Conservation (phyloP, 1,139 yeast species). For the Suhomyces wounanorum region DNA sequence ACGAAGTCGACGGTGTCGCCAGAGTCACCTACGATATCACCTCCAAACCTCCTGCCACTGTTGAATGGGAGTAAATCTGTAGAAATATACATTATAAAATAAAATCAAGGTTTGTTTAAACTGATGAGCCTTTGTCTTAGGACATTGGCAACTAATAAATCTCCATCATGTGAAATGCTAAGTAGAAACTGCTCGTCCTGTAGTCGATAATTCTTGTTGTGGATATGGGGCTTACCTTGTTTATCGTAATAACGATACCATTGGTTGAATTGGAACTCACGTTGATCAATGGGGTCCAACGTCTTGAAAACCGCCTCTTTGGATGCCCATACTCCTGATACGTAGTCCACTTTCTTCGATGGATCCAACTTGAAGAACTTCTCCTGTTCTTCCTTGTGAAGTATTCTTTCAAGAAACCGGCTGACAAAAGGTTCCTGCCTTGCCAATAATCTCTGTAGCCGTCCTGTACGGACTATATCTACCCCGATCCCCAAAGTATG, state of each 20-base stretch:
- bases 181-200: slow-evolving; percentile 51
- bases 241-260: slow-evolving; percentile 56
- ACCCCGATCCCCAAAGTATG: slow-evolving; percentile 55
- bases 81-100: neutral
- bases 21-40: slow-evolving; percentile 98
- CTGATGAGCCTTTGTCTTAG: slow-evolving; percentile 36
- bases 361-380: slow-evolving; percentile 17
- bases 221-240: slow-evolving; percentile 43
- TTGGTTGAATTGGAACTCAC: slow-evolving; percentile 52
- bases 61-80: slow-evolving; percentile 85
- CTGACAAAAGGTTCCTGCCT: slow-evolving; percentile 27
- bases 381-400: slow-evolving; percentile 43
- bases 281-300: slow-evolving; percentile 52
- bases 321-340: slow-evolving; percentile 71
- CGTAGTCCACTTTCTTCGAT: slow-evolving; percentile 29
- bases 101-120: neutral
- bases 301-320: slow-evolving; percentile 77
- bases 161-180: slow-evolving; percentile 69
- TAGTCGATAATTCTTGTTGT: slow-evolving; percentile 30
- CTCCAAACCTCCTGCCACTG: slow-evolving; percentile 99
- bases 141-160: slow-evolving; percentile 51
- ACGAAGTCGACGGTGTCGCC: slow-evolving; percentile 98
- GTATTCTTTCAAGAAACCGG: slow-evolving; percentile 50
- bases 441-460: slow-evolving; percentile 50
- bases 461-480: slow-evolving; percentile 54